phyloP scores from a whole-genome alignment of 768 basidiomycete genomes.

The Leccinum truebloodii region DNA sequence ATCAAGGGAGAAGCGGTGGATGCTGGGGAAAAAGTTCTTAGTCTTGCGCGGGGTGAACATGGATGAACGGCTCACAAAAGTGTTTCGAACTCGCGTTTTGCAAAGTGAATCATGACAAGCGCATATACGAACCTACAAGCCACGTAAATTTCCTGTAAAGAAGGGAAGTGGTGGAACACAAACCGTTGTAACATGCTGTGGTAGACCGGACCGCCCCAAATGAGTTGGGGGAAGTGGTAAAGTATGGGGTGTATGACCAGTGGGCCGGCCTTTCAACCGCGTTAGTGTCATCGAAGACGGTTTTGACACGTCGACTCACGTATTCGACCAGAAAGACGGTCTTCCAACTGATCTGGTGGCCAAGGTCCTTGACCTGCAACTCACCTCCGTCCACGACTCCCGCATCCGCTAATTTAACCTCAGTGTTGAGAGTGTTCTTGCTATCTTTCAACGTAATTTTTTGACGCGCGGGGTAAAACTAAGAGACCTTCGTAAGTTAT shows the following conservation, averaged over 20 bases:
- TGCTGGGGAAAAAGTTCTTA: constrained; percentile 41
- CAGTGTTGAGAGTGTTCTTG: constrained; percentile 62
- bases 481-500: constrained; percentile 7
- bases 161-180: constrained; percentile 12
- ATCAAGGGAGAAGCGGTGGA: constrained; percentile 94
- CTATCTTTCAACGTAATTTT: constrained; percentile 67
- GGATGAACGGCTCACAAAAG: constrained; percentile 60
- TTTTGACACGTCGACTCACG: constrained; percentile 48
- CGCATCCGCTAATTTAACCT: constrained; percentile 56
- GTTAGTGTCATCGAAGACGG: constrained; percentile 4
- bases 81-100: constrained; percentile 92
- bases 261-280: constrained; percentile 66
- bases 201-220: constrained; percentile 70
- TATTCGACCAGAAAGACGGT: constrained; percentile 95
- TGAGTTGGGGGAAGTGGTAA: constrained; percentile 65
- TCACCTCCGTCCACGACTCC: constrained; percentile 61
- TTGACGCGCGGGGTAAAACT: constrained; percentile 78
- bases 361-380: constrained; percentile 84
- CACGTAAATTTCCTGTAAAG: constrained; percentile 1
- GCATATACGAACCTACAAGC: constrained; percentile 60
- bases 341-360: constrained; percentile 85
- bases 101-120: constrained; percentile 83
- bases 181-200: constrained; percentile 81
- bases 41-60: background rate
- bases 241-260: constrained; percentile 86